A percentile compares a stretch with the other conserved stretches of the same genome.
These are phyloP conservation scores for Sarocladiaceae sp. DNA, from an alignment of 2,329 filamentous ascomycete genomes.

Conservation along the genomic window DNA sequence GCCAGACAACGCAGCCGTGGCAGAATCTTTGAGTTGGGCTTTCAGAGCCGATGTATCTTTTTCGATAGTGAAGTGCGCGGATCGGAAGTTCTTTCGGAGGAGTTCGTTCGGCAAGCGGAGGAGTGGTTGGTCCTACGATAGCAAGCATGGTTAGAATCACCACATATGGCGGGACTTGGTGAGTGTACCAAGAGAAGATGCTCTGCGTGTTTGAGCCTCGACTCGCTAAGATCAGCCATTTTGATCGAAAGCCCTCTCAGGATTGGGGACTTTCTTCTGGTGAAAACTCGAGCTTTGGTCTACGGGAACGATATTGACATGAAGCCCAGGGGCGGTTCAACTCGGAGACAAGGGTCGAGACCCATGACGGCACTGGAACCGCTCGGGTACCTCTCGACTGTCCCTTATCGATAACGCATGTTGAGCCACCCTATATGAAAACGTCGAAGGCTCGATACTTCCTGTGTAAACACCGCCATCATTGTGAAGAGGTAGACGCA, in stretches of 20 bases:
- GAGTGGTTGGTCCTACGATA: slow-evolving; percentile 78
- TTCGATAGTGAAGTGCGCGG: slow-evolving; percentile 72
- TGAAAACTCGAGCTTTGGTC: not conserved
- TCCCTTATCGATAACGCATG: no score
- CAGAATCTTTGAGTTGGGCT: slow-evolving; percentile 56
- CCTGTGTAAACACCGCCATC: no score
- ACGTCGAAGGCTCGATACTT: no score
- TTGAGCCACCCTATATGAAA: no score
- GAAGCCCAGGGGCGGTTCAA: no score
- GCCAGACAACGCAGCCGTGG: slow-evolving; percentile 63
- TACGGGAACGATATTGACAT: no score
- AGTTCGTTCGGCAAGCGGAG: slow-evolving; percentile 91
- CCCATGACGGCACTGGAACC: no score
- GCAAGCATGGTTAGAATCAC: slow-evolving; percentile 6
- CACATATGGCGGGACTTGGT: not conserved
- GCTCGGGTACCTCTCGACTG: no score
- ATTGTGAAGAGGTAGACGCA: no score
- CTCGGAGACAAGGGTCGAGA: no score
- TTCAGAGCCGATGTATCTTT: slow-evolving; percentile 63
- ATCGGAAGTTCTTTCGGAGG: slow-evolving; percentile 89
- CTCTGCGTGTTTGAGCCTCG: slow-evolving; percentile 68
- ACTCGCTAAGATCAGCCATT: slow-evolving; percentile 59
- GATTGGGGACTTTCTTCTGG: not conserved
- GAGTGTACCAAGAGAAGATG: slow-evolving; percentile 67
- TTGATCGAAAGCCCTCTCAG: slow-evolving; percentile 13